These are phyloP conservation scores for Penicillium parvum DNA, from an alignment of 495 filamentous ascomycete species.

Conservation along the genomic window DNA sequence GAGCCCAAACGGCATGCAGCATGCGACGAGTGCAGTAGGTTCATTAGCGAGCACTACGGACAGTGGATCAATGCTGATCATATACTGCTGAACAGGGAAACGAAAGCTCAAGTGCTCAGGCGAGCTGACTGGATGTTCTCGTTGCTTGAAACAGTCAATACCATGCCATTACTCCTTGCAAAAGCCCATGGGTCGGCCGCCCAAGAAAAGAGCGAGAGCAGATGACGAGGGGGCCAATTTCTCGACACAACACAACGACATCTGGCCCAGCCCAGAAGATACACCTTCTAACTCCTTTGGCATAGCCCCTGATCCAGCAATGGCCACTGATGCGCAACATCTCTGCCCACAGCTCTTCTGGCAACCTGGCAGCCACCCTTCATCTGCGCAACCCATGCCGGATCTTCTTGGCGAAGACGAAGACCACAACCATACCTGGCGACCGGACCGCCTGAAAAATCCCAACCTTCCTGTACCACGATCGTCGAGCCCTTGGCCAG, in stretches of 20 bases:
- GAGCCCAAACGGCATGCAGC: conserved; percentile 38
- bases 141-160: conserved; percentile 41
- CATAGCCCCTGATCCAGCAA: conserved; percentile 3
- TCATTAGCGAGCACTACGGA: not conserved
- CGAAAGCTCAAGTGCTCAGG: conserved; percentile 49
- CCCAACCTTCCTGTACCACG: conserved; percentile 24
- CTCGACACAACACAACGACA: conserved; percentile 11
- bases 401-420: conserved; percentile 23
- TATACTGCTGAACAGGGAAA: conserved; percentile 28
- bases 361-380: conserved; percentile 10
- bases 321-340: conserved; percentile 17
- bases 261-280: conserved; percentile 25
- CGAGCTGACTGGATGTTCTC: conserved; percentile 36
- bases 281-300: conserved; percentile 12
- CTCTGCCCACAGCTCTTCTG: conserved; percentile 27
- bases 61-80: conserved; percentile 15
- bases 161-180: conserved; percentile 44
- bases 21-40: conserved; percentile 43
- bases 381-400: conserved; percentile 14
- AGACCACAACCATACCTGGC: conserved; percentile 28
- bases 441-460: conserved; percentile 21
- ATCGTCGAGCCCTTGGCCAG: conserved; percentile 40
- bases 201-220: conserved; percentile 38
- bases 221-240: conserved; percentile 25
- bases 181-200: conserved; percentile 46